phyloP scores from a whole-genome alignment of 805 yeast species.

The Lachancea thermotolerans region DNA sequence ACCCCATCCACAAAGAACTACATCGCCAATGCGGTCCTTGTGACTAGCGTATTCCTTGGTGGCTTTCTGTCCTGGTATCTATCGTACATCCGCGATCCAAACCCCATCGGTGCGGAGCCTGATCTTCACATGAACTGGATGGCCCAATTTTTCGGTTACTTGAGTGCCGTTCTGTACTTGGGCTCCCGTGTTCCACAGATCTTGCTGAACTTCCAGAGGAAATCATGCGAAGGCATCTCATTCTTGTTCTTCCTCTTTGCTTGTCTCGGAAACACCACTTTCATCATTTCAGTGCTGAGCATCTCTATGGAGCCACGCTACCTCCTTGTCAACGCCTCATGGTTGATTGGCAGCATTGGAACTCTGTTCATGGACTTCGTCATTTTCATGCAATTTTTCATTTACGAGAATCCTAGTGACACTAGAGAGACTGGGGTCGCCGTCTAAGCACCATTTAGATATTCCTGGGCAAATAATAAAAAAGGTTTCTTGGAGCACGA shows the following conservation, averaged over 20 bases:
- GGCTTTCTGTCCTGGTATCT: conserved; percentile 88
- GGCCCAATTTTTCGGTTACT: conserved; percentile 83
- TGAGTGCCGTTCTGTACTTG: conserved; percentile 65
- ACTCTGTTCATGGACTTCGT: conserved; percentile 77
- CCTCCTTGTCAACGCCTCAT: conserved; percentile 73
- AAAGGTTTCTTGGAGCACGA: too few species aligned
- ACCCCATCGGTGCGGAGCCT: conserved; percentile 27
- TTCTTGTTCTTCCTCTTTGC: conserved; percentile 92
- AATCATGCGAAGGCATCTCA: conserved; percentile 92
- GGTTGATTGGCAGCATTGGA: conserved; percentile 90
- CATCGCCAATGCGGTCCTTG: conserved; percentile 43
- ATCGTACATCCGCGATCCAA: conserved; percentile 44
- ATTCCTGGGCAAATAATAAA: background rate
- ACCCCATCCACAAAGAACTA: conserved; percentile 19
- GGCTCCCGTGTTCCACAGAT: conserved; percentile 95
- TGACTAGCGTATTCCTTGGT: conserved; percentile 57
- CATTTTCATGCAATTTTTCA: conserved; percentile 79
- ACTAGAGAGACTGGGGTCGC: background rate
- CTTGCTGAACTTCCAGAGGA: conserved; percentile 72
- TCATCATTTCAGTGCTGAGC: conserved; percentile 76
- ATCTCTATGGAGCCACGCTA: conserved; percentile 66
- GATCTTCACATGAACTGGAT: conserved; percentile 59
- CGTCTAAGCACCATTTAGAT: background rate
- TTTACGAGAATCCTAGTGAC: conserved; percentile 40
- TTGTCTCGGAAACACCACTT: conserved; percentile 86